Percentiles rank a stretch among this genome's conserved stretches.
Evolutionary conservation across 2,329 filamentous ascomycete genomes (phyloP).

Genomic region (Pseudogymnoascus sp.): DNA sequence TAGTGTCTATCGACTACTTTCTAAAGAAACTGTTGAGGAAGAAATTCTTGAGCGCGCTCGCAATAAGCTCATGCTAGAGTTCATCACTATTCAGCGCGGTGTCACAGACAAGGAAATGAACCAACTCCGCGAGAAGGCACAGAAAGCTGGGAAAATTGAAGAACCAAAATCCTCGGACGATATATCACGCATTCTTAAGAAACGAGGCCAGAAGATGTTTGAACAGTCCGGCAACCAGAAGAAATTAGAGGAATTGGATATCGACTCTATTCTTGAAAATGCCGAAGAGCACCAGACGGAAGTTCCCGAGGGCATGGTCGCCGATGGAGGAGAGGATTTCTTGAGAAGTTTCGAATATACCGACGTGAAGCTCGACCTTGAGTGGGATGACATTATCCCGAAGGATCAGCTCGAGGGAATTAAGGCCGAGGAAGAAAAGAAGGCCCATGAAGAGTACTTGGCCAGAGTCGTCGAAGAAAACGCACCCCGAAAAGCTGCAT

Average conservation of each 20-base stretch:
- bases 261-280: slow-evolving; percentile 93
- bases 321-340: slow-evolving; percentile 94
- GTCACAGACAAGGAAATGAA: slow-evolving; percentile 90
- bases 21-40: slow-evolving; percentile 97
- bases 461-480: slow-evolving; percentile 77
- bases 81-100: slow-evolving; percentile 92
- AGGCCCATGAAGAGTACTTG: slow-evolving; percentile 74
- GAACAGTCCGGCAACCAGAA: slow-evolving; percentile 95
- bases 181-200: slow-evolving; percentile 93
- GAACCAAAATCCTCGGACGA: slow-evolving; percentile 89
- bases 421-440: slow-evolving; percentile 80
- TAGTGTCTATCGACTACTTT: slow-evolving; percentile 91
- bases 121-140: slow-evolving; percentile 64
- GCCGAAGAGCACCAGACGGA: slow-evolving; percentile 96
- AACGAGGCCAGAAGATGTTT: slow-evolving; percentile 98
- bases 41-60: slow-evolving; percentile 92
- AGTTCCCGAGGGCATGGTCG: slow-evolving; percentile 87
- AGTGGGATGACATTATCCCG: slow-evolving; percentile 98
- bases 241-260: slow-evolving; percentile 93
- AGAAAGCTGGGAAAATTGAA: slow-evolving; percentile 67
- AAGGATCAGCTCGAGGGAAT: slow-evolving; percentile 84
- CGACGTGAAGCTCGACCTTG: slow-evolving; percentile 92
- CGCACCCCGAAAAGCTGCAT: slow-evolving; percentile 66
- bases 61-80: slow-evolving; percentile 96
- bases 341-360: slow-evolving; percentile 85